phyloP scores from a whole-genome alignment of 202 grass and related monocot genomes.

The Hordeum pubiflorum region DNA sequence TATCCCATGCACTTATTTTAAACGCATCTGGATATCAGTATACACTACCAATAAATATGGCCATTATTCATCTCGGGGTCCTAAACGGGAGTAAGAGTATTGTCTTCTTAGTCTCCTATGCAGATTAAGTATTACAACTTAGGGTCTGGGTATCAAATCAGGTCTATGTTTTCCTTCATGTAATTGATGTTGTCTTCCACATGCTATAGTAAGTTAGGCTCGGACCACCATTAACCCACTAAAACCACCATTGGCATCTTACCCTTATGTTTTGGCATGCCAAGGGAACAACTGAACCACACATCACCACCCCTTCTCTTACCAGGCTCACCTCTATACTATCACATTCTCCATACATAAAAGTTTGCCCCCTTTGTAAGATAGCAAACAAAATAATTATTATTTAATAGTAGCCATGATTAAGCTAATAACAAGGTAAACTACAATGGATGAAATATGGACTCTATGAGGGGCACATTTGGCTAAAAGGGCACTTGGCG shows the following conservation, averaged over 20 bases:
- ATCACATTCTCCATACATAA: neutral
- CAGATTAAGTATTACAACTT: no score
- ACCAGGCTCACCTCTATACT: neutral
- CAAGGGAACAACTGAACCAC: no score
- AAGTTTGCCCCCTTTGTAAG: neutral
- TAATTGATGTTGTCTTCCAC: no score
- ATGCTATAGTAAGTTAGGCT: no score
- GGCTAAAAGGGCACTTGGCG: neutral
- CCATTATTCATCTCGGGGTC: no score
- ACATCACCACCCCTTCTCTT: neutral
- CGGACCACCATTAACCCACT: no score
- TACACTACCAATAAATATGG: neutral
- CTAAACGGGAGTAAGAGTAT: no score
- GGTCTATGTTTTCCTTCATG: no score
- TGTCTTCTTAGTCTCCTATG: no score
- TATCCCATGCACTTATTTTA: neutral
- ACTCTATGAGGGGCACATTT: neutral
- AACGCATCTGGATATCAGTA: neutral
- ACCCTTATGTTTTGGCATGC: no score
- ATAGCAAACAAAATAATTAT: neutral
- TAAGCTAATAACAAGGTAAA: neutral
- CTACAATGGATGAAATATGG: neutral
- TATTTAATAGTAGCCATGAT: neutral
- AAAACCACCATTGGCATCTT: no score
- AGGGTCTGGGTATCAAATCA: no score